Conservation (phyloP, 1,139 yeast genomes). For the Saccharomyces hybrid region DNA sequence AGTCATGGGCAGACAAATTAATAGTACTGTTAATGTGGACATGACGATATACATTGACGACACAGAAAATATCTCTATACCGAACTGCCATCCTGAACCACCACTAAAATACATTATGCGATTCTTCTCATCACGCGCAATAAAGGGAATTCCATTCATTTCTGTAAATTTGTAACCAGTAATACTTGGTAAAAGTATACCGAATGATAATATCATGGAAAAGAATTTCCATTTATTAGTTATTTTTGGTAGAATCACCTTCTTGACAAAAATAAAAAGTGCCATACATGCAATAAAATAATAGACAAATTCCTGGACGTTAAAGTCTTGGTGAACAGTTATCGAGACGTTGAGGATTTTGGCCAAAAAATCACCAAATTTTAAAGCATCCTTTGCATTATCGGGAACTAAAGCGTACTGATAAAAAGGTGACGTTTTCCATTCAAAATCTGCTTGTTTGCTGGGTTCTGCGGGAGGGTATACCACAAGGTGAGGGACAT, state of each 20-base stretch:
- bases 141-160: constrained; percentile 53
- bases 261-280: constrained; percentile 43
- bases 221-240: constrained; percentile 32
- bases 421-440: constrained; percentile 31
- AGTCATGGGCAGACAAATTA: constrained; percentile 32
- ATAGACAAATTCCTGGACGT: constrained; percentile 37
- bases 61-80: constrained; percentile 51
- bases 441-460: constrained; percentile 18
- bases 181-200: constrained; percentile 39
- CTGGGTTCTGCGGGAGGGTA: constrained; percentile 43
- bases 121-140: constrained; percentile 45
- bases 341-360: constrained; percentile 40
- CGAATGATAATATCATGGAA: constrained; percentile 37
- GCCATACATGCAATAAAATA: constrained; percentile 43
- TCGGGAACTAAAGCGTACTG: constrained; percentile 29
- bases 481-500: constrained; percentile 60
- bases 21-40: constrained; percentile 35
- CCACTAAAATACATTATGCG: constrained; percentile 52
- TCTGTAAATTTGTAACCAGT: constrained; percentile 61
- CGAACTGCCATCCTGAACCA: constrained; percentile 60
- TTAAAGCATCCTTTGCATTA: constrained; percentile 30
- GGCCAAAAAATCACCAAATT: constrained; percentile 49
- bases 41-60: constrained; percentile 43
- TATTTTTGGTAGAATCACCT: constrained; percentile 34
- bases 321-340: constrained; percentile 38